Evolutionary conservation across 805 yeast species (phyloP).

Genomic region (Kazachstania taianensis): DNA sequence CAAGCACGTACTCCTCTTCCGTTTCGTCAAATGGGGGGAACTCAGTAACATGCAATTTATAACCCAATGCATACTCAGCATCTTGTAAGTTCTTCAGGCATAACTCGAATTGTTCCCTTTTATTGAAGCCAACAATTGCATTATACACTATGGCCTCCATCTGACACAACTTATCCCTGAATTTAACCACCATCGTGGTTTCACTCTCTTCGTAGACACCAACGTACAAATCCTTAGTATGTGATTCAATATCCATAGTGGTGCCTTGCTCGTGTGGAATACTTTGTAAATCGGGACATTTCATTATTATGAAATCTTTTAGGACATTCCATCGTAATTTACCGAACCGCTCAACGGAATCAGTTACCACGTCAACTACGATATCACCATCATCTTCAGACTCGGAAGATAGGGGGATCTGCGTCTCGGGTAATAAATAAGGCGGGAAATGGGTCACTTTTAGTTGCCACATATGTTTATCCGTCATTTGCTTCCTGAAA

Average conservation of each 20-base stretch:
- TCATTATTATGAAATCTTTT: conserved; percentile 30
- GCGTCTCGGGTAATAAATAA: conserved; percentile 20
- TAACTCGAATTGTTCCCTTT: conserved; percentile 20
- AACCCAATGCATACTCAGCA: conserved; percentile 26
- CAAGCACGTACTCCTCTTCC: not conserved
- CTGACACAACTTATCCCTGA: conserved; percentile 10
- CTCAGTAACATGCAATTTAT: conserved; percentile 16
- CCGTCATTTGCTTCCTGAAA: conserved; percentile 29
- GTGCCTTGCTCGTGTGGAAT: conserved; percentile 4
- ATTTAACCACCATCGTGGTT: conserved; percentile 9
- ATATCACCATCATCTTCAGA: not conserved
- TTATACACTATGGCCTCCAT: conserved; percentile 22
- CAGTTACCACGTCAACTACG: conserved; percentile 10
- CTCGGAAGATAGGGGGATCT: not conserved
- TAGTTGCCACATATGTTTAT: conserved; percentile 27
- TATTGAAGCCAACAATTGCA: conserved; percentile 29
- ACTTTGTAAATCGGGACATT: conserved; percentile 22
- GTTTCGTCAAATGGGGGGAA: conserved; percentile 20
- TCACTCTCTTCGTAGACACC: conserved; percentile 28
- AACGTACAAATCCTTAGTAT: conserved; percentile 29
- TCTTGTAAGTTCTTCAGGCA: conserved; percentile 19
- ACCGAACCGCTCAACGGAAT: conserved; percentile 20
- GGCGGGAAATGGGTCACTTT: conserved; percentile 27
- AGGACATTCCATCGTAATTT: conserved; percentile 31
- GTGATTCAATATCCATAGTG: conserved; percentile 10